Base-by-base conservation (phyloP, 805 yeast species). In the Tetrapisispora iriomotensis region DNA sequence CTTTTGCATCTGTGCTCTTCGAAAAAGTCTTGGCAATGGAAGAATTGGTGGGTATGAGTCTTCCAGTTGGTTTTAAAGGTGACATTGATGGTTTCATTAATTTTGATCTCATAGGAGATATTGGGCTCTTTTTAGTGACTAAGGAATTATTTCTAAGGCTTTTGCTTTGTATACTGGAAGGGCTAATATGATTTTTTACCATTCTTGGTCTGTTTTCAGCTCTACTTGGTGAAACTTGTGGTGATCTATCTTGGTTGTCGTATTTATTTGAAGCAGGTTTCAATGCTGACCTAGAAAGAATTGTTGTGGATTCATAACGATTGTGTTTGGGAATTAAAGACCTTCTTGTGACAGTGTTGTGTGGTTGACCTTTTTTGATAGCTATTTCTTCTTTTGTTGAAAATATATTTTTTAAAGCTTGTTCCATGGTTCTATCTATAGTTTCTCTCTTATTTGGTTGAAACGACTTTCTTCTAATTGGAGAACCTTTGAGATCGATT, bases 401-500 rank as follows among this genome's bases (percentile, higher is more conserved):
- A 28, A 58, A 56, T 18, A 57, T 57, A 37, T 40, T 49, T 39
- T 50, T 54, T 33, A 58, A 38, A 3, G 62, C 51, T 37, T 56
- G 55, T 24, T 56, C 52, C 29, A 56, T 51, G 15, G 50, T 36
- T 19, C 49, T 22, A 40, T 56, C 54, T 20, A 45, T 34, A 13
- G 45, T 26, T 31, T 44, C 43, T 22, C 38, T 41, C 6, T 28
- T 34, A 12, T 34, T 29, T 8, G 52, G 48, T 6, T 15, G 29
- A 23, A 15, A 22, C 2, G 55, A 44, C 18, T 40, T 35, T 24
- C 60, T 43, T 37, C 48, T 46, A 32, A 49, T 46, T 3, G 62
- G 62, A 5, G 62, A 58, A 1, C 62, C 61, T 8, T 50, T 47
- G 21, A 49, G 33, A 40, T 56, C 61, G 12, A 50, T 49, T 15